Conservation (phyloP, 1,284 basidiomycete species). For the Vanrija sp. region DNA sequence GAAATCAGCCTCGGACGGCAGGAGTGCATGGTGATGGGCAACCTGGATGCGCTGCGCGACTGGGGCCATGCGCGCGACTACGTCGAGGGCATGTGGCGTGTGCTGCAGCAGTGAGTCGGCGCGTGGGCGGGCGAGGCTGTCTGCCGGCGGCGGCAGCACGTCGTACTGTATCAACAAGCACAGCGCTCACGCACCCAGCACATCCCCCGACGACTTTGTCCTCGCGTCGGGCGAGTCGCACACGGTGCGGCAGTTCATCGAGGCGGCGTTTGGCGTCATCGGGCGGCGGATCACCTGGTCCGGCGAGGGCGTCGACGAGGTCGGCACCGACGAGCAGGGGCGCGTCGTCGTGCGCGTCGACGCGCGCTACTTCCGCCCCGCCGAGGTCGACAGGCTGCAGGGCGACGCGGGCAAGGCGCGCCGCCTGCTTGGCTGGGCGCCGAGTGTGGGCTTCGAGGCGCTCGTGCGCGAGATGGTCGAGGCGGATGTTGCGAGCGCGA, state of each 20-base stretch:
- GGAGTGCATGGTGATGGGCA: conserved; percentile 80
- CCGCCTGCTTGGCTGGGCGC: conserved; percentile 75
- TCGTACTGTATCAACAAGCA: not conserved
- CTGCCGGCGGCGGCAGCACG: not conserved
- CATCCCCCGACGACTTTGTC: conserved; percentile 72
- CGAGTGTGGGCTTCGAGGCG: conserved; percentile 69
- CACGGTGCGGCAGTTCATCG: conserved; percentile 80
- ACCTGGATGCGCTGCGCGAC: conserved; percentile 83
- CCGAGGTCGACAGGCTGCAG: conserved; percentile 70
- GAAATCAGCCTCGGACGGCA: conserved; percentile 84
- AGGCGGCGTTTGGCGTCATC: conserved; percentile 70
- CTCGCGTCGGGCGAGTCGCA: conserved; percentile 91
- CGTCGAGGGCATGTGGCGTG: conserved; percentile 91
- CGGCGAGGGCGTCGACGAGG: conserved; percentile 59
- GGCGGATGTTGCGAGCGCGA: conserved; percentile 21
- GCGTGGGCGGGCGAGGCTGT: too few relatives aligned
- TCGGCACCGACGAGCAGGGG: conserved; percentile 9
- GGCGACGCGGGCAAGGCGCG: conserved; percentile 66
- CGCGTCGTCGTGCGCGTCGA: conserved; percentile 15
- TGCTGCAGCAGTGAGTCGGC: conserved; percentile 69
- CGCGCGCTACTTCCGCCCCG: conserved; percentile 53
- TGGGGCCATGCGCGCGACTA: conserved; percentile 91
- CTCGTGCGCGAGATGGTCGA: conserved; percentile 79
- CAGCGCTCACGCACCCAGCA: not conserved
- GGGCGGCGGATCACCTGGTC: conserved; percentile 72